A percentile compares a stretch with the other conserved stretches of the same genome.
Conservation (phyloP, 179 eudicot species). For the Gypsophila paniculata region DNA sequence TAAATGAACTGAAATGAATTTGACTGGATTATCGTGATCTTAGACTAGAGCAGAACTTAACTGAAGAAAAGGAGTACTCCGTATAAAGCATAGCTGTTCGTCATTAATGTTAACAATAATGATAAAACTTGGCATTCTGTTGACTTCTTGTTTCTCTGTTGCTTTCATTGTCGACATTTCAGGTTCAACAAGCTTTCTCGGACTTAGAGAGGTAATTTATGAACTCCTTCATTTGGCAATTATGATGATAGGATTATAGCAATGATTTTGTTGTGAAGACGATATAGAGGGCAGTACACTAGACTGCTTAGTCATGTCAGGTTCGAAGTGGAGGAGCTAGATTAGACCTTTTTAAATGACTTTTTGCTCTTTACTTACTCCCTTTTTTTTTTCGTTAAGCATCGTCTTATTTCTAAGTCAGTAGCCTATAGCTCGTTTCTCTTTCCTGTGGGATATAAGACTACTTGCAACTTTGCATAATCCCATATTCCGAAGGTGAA, state of each 20-base stretch:
- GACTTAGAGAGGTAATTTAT: conserved; percentile 60
- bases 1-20: not conserved
- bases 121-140: not conserved
- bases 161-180: conserved; percentile 21
- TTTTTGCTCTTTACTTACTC: not conserved
- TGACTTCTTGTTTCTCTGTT: conserved; percentile 6
- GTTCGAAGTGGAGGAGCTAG: not conserved
- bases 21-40: not conserved
- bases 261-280: not conserved
- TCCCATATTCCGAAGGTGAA: not conserved
- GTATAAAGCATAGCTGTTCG: not conserved
- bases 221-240: conserved; percentile 1
- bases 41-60: not conserved
- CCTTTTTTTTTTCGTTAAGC: conserved; percentile 1
- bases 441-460: not conserved
- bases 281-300: not conserved
- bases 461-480: not conserved
- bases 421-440: not conserved
- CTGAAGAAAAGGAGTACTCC: not conserved
- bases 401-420: not conserved
- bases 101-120: not conserved
- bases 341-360: not conserved
- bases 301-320: not conserved
- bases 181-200: conserved; percentile 81
- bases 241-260: not conserved